Conservation (phyloP, 768 basidiomycete genomes). For the Coprinopsis sp. region DNA sequence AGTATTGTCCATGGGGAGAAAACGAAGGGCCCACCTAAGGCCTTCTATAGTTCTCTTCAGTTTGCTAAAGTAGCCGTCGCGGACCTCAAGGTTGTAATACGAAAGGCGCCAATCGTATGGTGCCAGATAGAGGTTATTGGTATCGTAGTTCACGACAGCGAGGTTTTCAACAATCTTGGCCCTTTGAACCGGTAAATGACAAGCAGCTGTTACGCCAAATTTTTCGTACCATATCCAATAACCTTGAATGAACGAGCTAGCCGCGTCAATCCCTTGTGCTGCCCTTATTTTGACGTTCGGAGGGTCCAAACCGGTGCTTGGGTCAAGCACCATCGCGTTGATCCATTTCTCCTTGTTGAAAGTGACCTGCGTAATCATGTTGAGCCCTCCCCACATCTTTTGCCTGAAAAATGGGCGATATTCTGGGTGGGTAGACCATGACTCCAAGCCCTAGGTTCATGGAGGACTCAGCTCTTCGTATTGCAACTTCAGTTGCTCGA, state of each 20-base stretch:
- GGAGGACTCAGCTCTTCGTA: background rate
- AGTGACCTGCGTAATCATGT: constrained; percentile 77
- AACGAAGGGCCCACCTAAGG: constrained; percentile 44
- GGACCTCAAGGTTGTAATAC: constrained; percentile 86
- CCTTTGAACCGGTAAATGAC: constrained; percentile 36
- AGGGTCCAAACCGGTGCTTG: constrained; percentile 87
- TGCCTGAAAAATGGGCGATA: constrained; percentile 91
- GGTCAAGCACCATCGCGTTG: constrained; percentile 84
- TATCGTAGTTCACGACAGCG: constrained; percentile 89
- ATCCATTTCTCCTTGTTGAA: constrained; percentile 91
- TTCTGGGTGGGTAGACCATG: constrained; percentile 87
- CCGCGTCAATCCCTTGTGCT: constrained; percentile 89
- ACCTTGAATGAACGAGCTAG: constrained; percentile 79
- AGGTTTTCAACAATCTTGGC: constrained; percentile 93
- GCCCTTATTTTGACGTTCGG: constrained; percentile 82
- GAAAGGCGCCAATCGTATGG: constrained; percentile 91
- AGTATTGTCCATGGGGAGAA: background rate
- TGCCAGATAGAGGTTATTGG: constrained; percentile 78
- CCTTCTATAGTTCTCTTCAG: constrained; percentile 80
- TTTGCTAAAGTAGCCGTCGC: constrained; percentile 85
- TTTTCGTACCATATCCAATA: constrained; percentile 85
- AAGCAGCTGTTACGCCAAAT: background rate
- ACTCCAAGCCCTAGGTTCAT: constrained; percentile 66
- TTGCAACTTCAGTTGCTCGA: constrained; percentile 2
- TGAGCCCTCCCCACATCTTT: constrained; percentile 74